Evolutionary conservation across 2,329 filamentous ascomycete species (phyloP).

Genomic region (Thielaviopsis ethacetica): DNA sequence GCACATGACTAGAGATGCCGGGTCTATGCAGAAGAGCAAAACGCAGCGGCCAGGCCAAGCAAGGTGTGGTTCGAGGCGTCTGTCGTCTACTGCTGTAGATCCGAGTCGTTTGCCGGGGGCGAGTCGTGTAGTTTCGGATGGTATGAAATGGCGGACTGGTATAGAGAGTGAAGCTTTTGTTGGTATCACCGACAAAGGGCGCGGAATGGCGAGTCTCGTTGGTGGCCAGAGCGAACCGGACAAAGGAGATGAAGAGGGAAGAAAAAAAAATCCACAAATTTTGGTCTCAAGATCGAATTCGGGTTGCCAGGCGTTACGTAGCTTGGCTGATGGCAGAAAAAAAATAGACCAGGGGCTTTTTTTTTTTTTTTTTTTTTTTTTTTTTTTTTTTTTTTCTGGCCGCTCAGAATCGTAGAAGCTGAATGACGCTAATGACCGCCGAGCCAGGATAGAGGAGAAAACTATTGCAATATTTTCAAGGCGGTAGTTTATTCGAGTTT

Average conservation of each 20-base stretch:
- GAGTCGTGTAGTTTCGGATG: too few species aligned
- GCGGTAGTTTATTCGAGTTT: too few species aligned
- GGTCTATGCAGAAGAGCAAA: background rate
- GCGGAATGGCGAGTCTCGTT: background rate
- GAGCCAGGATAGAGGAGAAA: too few species aligned
- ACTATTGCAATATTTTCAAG: too few species aligned
- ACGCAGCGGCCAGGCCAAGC: background rate
- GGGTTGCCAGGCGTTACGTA: background rate
- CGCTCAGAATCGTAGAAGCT: background rate
- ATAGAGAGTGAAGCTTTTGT: too few species aligned
- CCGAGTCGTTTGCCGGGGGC: too few species aligned
- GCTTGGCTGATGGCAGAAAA: background rate
- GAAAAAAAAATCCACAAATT: background rate
- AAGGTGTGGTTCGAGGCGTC: background rate
- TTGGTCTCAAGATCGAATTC: background rate
- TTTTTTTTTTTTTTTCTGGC: background rate
- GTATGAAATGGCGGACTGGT: too few species aligned
- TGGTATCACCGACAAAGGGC: too few species aligned
- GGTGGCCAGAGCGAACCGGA: background rate
- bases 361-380: background rate
- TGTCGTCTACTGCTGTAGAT: too few species aligned
- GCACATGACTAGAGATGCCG: background rate
- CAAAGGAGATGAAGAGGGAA: background rate
- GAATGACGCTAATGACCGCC: too few species aligned
- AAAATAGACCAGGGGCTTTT: background rate